Evolutionary conservation across 1,284 basidiomycete species (phyloP), one percentile per base, ranked within the genome.

Genomic region (Rhodotorula sp.): DNA sequence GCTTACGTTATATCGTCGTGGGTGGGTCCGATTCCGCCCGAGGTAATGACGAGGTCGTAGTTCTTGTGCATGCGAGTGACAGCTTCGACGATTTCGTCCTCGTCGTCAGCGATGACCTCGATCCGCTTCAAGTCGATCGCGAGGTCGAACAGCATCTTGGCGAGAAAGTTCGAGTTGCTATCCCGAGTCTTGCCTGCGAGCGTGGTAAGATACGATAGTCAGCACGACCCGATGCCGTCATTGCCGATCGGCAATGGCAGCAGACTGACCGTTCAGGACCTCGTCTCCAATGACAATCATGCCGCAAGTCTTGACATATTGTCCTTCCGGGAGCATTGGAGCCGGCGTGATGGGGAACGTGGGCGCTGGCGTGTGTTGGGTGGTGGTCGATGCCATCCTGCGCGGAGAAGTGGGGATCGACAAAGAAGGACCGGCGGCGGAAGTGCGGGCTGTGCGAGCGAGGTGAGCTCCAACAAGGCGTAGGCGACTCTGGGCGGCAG

Each of bases 51-150:
- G 77, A 94, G 88, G 81, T 95, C 93, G 79, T 93, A 94, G 60
- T 85, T 86, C 53, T 84, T 80, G n/a, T 90, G 88, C 84, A 98
- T 87, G 8, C 93, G 85, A 63, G 86, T 83, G 46, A 91, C 91
- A 2, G 94, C 91, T 79, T 95, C 91, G 69, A 91, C 83, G 73
- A 96, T 97, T 79, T 93, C 89, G 17, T 87, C 87, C 78, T 93
- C 90, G 65, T 93, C 89, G 78, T 97, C 95, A 1, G 95, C 84
- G 63, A 98, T 90, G 62, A 97, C 93, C 78, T 97, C 93, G 78
- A 96, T 88, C 51, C 89, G 86, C 48, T 81, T 82, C 89, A 95
- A 81, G 70, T 93, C 87, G 61, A 95, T 87, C 0, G 91, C 93
- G 55, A 91, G 86, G 77, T 93, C 89, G 79, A 95, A 95, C 2